Conservation (phyloP, 768 basidiomycete species). For the Asterophora lycoperdoides region DNA sequence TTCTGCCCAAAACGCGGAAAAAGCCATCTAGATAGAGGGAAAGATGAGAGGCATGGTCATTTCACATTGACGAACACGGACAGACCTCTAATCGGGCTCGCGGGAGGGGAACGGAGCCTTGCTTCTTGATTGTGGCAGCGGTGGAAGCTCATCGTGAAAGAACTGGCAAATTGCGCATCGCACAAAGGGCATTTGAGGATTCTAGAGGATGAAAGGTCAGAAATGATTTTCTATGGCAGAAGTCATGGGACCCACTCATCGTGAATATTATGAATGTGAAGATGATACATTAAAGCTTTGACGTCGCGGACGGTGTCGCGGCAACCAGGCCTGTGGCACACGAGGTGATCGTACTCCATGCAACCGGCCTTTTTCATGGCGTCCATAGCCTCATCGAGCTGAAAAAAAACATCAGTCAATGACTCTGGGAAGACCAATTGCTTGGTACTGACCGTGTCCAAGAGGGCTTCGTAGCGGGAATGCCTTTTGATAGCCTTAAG, state of each 20-base stretch:
- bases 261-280: constrained; percentile 54
- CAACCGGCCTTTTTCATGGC: constrained; percentile 25
- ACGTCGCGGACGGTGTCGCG: constrained; percentile 36
- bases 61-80: not conserved
- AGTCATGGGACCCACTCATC: constrained; percentile 30
- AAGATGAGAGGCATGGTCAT: not conserved
- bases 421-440: not conserved
- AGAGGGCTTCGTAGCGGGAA: constrained; percentile 33
- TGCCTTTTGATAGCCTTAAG: constrained; percentile 30
- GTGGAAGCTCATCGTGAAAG: constrained; percentile 18
- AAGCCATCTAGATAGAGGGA: constrained; percentile 6
- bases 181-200: constrained; percentile 21
- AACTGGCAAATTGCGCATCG: constrained; percentile 18
- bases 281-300: constrained; percentile 46
- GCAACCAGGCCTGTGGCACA: constrained; percentile 45
- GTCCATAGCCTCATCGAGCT: constrained; percentile 36
- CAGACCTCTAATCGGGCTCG: constrained; percentile 16
- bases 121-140: constrained; percentile 14
- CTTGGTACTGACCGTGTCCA: constrained; percentile 33
- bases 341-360: constrained; percentile 28
- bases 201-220: constrained; percentile 11
- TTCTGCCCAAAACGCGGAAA: constrained; percentile 10
- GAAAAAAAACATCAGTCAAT: not conserved
- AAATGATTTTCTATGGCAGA: constrained; percentile 1
- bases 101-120: constrained; percentile 7